These are phyloP conservation scores for Sphaerulina musiva DNA, from an alignment of 2,329 filamentous ascomycete species.

Conservation along the genomic window DNA sequence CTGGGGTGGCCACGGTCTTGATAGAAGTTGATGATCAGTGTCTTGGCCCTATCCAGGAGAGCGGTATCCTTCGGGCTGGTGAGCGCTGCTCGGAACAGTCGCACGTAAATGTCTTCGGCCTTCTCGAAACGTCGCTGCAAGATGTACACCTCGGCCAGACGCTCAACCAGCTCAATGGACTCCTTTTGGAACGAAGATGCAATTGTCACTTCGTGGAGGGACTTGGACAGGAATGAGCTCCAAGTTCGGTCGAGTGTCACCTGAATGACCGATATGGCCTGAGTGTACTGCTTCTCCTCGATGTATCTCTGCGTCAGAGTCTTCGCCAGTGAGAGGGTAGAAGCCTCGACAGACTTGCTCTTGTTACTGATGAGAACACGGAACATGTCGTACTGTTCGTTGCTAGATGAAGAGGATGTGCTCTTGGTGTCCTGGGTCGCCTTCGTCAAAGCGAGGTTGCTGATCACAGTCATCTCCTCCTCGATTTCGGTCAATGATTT, in stretches of 20 bases:
- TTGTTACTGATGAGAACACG: constrained; percentile 36
- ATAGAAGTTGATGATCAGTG: constrained; percentile 34
- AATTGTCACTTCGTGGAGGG: constrained; percentile 37
- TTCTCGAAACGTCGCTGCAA: constrained; percentile 35
- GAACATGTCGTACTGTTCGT: constrained; percentile 41
- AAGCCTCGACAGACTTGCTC: constrained; percentile 37
- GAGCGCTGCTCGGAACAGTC: constrained; percentile 36
- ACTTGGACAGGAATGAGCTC: constrained; percentile 42
- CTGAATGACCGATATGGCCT: constrained; percentile 44
- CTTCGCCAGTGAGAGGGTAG: constrained; percentile 39
- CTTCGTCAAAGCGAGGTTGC: constrained; percentile 30
- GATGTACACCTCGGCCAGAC: constrained; percentile 43
- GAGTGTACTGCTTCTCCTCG: constrained; percentile 43
- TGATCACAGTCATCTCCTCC: constrained; percentile 38
- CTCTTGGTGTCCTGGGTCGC: constrained; percentile 33
- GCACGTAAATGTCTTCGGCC: constrained; percentile 36
- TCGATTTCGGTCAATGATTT: constrained; percentile 40
- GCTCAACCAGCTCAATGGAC: constrained; percentile 43
- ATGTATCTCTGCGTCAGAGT: constrained; percentile 40
- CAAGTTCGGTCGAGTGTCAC: constrained; percentile 42
- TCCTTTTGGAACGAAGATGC: constrained; percentile 41
- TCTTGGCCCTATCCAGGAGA: constrained; percentile 34
- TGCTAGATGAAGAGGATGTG: constrained; percentile 27
- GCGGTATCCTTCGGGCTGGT: constrained; percentile 25
- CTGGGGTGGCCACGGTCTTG: constrained; percentile 36